A percentile compares a stretch with the other conserved stretches of the same genome.
phyloP scores from a whole-genome alignment of 306 rosid species.

The Hippophae gyantsensis region DNA sequence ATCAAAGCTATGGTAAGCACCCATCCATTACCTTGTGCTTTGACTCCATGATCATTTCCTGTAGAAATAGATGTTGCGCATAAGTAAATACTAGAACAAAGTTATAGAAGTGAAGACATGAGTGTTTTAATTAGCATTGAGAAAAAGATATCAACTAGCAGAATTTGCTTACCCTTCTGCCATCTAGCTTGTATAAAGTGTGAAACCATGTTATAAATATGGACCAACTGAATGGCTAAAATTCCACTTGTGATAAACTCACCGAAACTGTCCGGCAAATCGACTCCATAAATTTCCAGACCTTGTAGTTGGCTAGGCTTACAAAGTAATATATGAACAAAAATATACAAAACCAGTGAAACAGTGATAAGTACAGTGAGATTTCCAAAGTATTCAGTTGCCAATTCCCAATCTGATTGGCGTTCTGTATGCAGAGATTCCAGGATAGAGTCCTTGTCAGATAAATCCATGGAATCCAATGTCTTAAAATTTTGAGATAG shows the following conservation, averaged over 20 bases:
- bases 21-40: conserved; percentile 86
- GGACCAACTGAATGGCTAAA: conserved; percentile 48
- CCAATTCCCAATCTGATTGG: conserved; percentile 51
- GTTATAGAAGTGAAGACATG: conserved; percentile 5
- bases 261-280: conserved; percentile 78
- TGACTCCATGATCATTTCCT: conserved; percentile 84
- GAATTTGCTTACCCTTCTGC: conserved; percentile 45
- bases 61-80: conserved; percentile 17
- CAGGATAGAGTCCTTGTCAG: conserved; percentile 44
- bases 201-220: conserved; percentile 49
- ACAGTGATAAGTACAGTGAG: conserved; percentile 47
- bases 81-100: conserved; percentile 15
- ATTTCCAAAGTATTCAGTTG: conserved; percentile 53
- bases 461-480: conserved; percentile 26
- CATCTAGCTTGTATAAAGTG: conserved; percentile 70
- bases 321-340: conserved; percentile 52
- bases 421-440: conserved; percentile 41
- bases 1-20: conserved; percentile 70
- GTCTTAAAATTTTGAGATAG: conserved; percentile 41
- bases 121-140: conserved; percentile 1
- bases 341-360: conserved; percentile 39
- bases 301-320: conserved; percentile 42
- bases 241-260: conserved; percentile 65
- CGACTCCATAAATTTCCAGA: conserved; percentile 67
- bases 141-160: background rate